Conservation (phyloP, 208 protist genomes). For the Trypanosoma cruzi region DNA sequence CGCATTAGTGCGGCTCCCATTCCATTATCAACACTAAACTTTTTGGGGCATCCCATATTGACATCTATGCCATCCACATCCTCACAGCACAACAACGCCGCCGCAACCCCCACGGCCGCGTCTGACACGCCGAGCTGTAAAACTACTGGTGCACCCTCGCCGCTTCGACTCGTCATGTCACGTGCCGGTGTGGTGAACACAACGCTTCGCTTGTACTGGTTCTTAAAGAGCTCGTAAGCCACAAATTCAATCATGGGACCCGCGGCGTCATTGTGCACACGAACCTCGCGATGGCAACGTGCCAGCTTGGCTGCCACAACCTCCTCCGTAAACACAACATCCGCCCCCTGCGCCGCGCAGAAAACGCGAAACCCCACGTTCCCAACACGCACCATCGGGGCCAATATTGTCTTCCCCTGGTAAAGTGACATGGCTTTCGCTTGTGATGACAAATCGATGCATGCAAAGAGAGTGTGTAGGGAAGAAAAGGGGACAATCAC, state of each 20-base stretch:
- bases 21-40: constrained; percentile 95
- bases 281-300: constrained; percentile 60
- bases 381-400: constrained; percentile 96
- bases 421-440: constrained; percentile 42
- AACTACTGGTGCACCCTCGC: constrained; percentile 61
- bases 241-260: constrained; percentile 86
- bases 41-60: constrained; percentile 99
- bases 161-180: background rate
- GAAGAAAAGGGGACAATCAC: constrained; percentile 7
- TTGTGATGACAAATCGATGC: constrained; percentile 15
- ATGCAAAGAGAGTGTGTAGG: constrained; percentile 10
- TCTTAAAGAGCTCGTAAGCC: constrained; percentile 75
- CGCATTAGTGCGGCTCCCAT: constrained; percentile 97
- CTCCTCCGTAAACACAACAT: constrained; percentile 98
- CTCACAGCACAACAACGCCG: constrained; percentile 79
- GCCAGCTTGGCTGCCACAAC: constrained; percentile 94
- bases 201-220: constrained; percentile 67
- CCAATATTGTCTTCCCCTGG: constrained; percentile 84
- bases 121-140: constrained; percentile 94
- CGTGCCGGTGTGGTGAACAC: constrained; percentile 41
- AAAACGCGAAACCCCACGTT: constrained; percentile 94
- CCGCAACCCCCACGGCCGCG: constrained; percentile 67
- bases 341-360: constrained; percentile 91
- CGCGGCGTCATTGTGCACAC: constrained; percentile 43
- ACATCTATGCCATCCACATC: constrained; percentile 97